These are phyloP conservation scores for Fusarium falciforme DNA, from an alignment of 2,329 filamentous ascomycete genomes.

Conservation along the genomic window DNA sequence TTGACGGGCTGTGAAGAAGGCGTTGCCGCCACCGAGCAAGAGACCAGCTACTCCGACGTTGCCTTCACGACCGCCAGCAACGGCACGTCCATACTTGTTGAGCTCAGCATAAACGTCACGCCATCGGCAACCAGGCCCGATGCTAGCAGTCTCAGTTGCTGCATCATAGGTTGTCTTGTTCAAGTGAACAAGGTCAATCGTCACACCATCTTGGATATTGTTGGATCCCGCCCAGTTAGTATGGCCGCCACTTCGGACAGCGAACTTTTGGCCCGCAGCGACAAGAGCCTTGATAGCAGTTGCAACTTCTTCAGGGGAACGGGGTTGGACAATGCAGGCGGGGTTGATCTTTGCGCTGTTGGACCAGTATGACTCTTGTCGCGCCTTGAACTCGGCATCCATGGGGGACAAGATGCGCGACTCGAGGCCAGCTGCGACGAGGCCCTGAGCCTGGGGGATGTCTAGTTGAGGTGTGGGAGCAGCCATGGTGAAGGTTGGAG, in stretches of 20 bases:
- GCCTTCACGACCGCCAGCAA: conserved; percentile 57
- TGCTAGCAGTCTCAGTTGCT: conserved; percentile 49
- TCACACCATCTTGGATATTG: conserved; percentile 19
- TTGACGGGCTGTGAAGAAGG: conserved; percentile 46
- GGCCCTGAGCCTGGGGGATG: conserved; percentile 9
- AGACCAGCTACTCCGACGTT: conserved; percentile 47
- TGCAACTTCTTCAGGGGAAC: conserved; percentile 13
- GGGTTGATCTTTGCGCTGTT: conserved; percentile 32
- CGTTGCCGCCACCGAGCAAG: conserved; percentile 43
- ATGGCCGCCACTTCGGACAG: conserved; percentile 20
- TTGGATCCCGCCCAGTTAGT: conserved; percentile 23
- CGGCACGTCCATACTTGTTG: conserved; percentile 49
- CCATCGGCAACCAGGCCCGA: conserved; percentile 60
- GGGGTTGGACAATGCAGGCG: conserved; percentile 27
- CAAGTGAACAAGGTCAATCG: conserved; percentile 20
- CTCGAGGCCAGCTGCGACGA: conserved; percentile 21
- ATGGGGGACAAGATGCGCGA: conserved; percentile 8
- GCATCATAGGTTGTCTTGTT: conserved; percentile 25
- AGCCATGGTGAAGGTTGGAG: conserved; percentile 4
- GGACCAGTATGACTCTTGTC: conserved; percentile 36
- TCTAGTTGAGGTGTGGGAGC: background rate
- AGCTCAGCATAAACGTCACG: conserved; percentile 36
- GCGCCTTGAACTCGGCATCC: conserved; percentile 19
- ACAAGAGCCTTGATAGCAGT: conserved; percentile 18
- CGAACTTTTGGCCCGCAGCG: conserved; percentile 10